Conservation (phyloP, 164 flowering plant genomes). For the Vitis labrusca region DNA sequence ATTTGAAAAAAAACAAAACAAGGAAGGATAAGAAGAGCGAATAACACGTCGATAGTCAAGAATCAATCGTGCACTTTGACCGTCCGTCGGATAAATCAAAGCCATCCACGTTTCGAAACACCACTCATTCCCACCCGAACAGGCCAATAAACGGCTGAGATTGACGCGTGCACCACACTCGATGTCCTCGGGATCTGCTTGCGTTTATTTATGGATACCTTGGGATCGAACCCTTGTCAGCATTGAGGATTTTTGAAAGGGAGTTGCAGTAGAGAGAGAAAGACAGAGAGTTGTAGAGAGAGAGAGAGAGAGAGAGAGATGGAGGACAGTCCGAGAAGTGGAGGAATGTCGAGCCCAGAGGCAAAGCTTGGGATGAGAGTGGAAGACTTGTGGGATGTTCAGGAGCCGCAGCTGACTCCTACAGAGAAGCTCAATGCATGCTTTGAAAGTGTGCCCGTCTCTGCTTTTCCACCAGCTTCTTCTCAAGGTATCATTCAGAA, state of each 20-base stretch:
- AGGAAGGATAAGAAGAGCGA: too few relatives aligned
- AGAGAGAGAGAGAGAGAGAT: constrained; percentile 12
- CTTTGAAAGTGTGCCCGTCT: constrained; percentile 85
- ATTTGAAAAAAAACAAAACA: too few relatives aligned
- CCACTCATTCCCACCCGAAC: too few relatives aligned
- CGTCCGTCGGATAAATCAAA: background rate
- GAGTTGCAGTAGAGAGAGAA: background rate
- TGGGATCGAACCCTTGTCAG: background rate
- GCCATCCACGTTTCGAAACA: constrained; percentile 19
- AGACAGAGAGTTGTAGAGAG: constrained; percentile 4
- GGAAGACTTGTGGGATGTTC: constrained; percentile 87
- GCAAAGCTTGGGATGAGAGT: constrained; percentile 80
- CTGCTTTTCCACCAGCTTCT: constrained; percentile 74
- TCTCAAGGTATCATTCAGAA: constrained; percentile 42
- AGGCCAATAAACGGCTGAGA: background rate
- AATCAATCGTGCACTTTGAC: constrained; percentile 1
- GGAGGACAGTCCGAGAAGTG: constrained; percentile 51
- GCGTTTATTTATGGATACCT: too few relatives aligned
- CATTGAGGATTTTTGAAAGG: background rate
- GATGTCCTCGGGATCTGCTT: background rate
- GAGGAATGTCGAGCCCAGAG: constrained; percentile 61
- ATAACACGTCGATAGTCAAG: too few relatives aligned
- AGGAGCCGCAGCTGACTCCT: constrained; percentile 77
- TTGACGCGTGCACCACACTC: background rate
- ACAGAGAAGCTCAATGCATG: constrained; percentile 97